phyloP scores from a whole-genome alignment of 352 stramenopile genomes.

The Phytophthora ramorum region DNA sequence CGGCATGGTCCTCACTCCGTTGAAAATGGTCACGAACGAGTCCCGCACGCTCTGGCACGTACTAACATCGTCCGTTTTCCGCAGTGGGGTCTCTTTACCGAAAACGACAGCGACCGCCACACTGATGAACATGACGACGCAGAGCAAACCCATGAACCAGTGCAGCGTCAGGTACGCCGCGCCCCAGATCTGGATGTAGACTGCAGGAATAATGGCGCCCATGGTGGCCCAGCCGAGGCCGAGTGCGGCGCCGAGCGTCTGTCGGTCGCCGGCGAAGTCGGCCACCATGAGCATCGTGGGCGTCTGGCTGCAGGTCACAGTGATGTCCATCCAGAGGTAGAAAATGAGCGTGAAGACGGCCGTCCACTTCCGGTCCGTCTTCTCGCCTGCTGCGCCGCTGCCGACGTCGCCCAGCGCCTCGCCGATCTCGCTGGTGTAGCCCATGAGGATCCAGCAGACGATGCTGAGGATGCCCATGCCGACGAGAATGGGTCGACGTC shows the following conservation, averaged over 20 bases:
- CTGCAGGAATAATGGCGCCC: slow-evolving; percentile 40
- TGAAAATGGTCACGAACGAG: slow-evolving; percentile 48
- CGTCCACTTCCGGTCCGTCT: slow-evolving; percentile 39
- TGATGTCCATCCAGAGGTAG: slow-evolving; percentile 63
- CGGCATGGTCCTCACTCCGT: slow-evolving; percentile 48
- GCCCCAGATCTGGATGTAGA: slow-evolving; percentile 49
- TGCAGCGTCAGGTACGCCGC: slow-evolving; percentile 44
- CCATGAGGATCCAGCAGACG: slow-evolving; percentile 47
- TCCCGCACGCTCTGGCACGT: slow-evolving; percentile 25
- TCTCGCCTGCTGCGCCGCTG: slow-evolving; percentile 23
- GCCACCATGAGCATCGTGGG: slow-evolving; percentile 43
- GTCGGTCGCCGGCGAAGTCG: slow-evolving; percentile 49
- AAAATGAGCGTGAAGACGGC: slow-evolving; percentile 43
- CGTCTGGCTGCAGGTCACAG: slow-evolving; percentile 45
- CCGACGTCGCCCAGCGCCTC: slow-evolving; percentile 25
- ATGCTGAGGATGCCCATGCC: slow-evolving; percentile 34
- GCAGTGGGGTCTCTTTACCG: slow-evolving; percentile 45
- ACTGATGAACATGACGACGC: slow-evolving; percentile 42
- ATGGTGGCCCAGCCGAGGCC: slow-evolving; percentile 36
- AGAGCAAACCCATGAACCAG: slow-evolving; percentile 48
- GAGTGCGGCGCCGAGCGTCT: slow-evolving; percentile 42
- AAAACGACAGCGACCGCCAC: slow-evolving; percentile 34
- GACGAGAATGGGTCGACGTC: slow-evolving; percentile 47
- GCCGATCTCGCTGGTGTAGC: slow-evolving; percentile 42
- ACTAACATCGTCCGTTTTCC: slow-evolving; percentile 14